Base-by-base conservation (phyloP, 2,329 filamentous ascomycete genomes). In the Amauroascus verrucosus region DNA sequence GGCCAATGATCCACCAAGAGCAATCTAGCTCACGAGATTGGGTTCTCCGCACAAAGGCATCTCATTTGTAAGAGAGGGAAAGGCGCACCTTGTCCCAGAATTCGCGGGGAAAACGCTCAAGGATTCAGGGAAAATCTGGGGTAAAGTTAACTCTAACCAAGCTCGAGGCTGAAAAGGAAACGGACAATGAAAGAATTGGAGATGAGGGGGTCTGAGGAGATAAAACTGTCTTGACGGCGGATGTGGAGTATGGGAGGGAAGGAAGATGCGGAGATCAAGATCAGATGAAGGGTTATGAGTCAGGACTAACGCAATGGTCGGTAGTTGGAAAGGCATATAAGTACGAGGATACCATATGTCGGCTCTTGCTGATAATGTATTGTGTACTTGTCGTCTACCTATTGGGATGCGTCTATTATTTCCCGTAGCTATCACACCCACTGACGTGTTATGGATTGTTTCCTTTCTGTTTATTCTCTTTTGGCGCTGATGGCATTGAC, bases 341-440 rank as follows among this genome's bases (percentile, higher is more conserved):
- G 45, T 35, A 48, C 45, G 30, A 48, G n/a, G 45, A 14, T 18
- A 26, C 18, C 45, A 18, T 7, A 37, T 28, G 45, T 24, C 22
- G 28, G 43, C 14, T 32, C 30, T 48, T 37, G 18, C 14, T 24
- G 18, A 40, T 2, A 16, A 28, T 28, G 47, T 49, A 49, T 18
- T 20, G 33, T 18, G 22, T 49, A 49, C 47, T 28, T 49, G 14
- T 22, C 30, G 47, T 40, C 47, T 49, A 49, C 47, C 20, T 35
- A 18, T 26, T 6, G 18, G 37, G 7, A 35, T 6, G 45, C 3
- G 9, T n/a, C n/a, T n/a, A n/a, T n/a, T n/a, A n/a, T n/a, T n/a
- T n/a, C n/a, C n/a, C n/a, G n/a, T n/a, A 26, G 26, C 5, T 18
- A 18, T 5, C 18, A 40, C 37, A 5, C 8, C 11, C 33, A 14